phyloP scores from a whole-genome alignment of 257 asterid species.

The Penstemon barbatus region DNA sequence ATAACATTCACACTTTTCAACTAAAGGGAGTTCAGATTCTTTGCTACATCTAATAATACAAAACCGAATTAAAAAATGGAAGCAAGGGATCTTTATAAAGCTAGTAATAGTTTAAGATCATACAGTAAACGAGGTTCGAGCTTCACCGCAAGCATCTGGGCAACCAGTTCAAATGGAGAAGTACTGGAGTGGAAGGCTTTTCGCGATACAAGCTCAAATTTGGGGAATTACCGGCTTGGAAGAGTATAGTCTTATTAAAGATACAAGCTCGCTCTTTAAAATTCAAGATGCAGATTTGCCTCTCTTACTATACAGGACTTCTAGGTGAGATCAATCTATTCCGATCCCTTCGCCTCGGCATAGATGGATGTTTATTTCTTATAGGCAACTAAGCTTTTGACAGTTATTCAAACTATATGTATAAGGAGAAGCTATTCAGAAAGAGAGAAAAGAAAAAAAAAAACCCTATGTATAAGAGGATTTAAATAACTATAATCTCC shows the following conservation, averaged over 20 bases:
- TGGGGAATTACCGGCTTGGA: conserved; percentile 14
- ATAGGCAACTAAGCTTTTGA: too few relatives aligned
- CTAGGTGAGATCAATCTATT: background rate
- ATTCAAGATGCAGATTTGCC: conserved; percentile 6
- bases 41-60: background rate
- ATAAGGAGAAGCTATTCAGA: too few relatives aligned
- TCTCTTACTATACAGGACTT: conserved; percentile 21
- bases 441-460: too few relatives aligned
- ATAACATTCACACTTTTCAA: too few relatives aligned
- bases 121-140: conserved; percentile 22
- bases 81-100: conserved; percentile 26
- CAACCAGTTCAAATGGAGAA: too few relatives aligned
- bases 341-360: background rate
- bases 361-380: too few relatives aligned
- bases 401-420: too few relatives aligned
- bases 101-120: conserved; percentile 43
- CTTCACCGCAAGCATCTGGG: conserved; percentile 31
- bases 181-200: too few relatives aligned
- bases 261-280: background rate
- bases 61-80: conserved; percentile 22
- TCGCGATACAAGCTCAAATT: too few relatives aligned
- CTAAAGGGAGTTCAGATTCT: background rate
- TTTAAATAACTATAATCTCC: too few relatives aligned
- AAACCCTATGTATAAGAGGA: too few relatives aligned
- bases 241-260: conserved; percentile 14